phyloP scores from a whole-genome alignment of 257 asterid genomes.

The Mitragyna speciosa region DNA sequence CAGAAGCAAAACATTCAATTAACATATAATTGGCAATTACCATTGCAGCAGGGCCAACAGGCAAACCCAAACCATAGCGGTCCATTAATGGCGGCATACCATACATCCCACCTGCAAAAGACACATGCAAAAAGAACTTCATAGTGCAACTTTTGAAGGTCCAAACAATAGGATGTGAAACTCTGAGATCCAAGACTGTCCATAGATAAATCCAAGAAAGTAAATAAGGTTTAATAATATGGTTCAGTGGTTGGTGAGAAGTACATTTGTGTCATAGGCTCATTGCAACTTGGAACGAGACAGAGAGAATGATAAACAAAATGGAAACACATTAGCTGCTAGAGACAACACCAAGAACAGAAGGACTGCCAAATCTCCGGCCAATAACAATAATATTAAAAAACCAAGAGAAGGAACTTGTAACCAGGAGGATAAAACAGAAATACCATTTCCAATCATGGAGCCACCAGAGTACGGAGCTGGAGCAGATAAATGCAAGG shows the following conservation, averaged over 20 bases:
- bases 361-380: not conserved
- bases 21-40: slow-evolving; percentile 27
- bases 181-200: not conserved
- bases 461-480: slow-evolving; percentile 77
- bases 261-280: not conserved
- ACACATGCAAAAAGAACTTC: not conserved
- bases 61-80: slow-evolving; percentile 63
- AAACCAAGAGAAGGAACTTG: not conserved
- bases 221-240: not conserved
- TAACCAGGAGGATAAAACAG: slow-evolving; percentile 5
- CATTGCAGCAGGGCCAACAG: slow-evolving; percentile 65
- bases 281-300: not conserved
- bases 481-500: slow-evolving; percentile 63
- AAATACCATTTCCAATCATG: slow-evolving; percentile 60
- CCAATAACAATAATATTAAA: not conserved
- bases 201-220: not conserved
- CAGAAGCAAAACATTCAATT: not conserved
- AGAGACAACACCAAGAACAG: not conserved
- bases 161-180: not conserved
- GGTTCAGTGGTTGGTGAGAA: not conserved
- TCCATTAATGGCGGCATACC: slow-evolving; percentile 80
- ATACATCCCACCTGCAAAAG: slow-evolving; percentile 66
- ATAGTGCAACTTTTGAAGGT: not conserved
- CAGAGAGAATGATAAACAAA: not conserved
- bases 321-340: not conserved